Base-by-base conservation (phyloP, 768 basidiomycete species). In the Podaxis sp. region DNA sequence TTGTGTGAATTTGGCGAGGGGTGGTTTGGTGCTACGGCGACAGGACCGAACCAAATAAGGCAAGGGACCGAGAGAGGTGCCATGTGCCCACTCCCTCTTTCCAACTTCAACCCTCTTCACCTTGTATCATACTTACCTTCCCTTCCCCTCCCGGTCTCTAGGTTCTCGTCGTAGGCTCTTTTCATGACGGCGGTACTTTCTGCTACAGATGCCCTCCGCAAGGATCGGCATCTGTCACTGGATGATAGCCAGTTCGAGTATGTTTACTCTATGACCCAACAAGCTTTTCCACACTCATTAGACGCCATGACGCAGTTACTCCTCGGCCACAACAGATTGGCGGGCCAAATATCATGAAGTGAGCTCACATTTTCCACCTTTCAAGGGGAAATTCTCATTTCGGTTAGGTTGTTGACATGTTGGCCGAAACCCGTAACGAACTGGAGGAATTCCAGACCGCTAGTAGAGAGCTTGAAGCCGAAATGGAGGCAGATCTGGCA, bases 381-480 rank as follows among this genome's bases (percentile, higher is more conserved):
- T 38, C 7, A 41, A 17, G 47, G 17, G 36, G 63, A 55, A 4
- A 11, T 27, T n/a, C 55, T 24, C 8, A 57, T 59, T 24, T 61
- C 9, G 15, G 40, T 40, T 60, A 84, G 83, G 88, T 90, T 57
- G 85, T 88, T 55, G 89, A 93, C 65, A 91, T 94, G 85, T 82
- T 96, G 66, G 73, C 86, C 36, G 91, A 94, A 74, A 93, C 94
- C 37, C 85, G 90, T 63, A 80, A 86, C 11, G 94, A 95, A 75
- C 87, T 96, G 55, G 87, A 90, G 71, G 91, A 96, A 69, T 94
- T 94, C 72, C 89, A 93, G 69, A 81, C 87, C 67, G 88, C 91
- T 65, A 89, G 91, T 79, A 93, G 91, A 75, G 94, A 96, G 66
- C 84, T 96, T 38, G 94, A 96, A 76, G 91, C 94, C 61, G 96